Evolutionary conservation across 768 basidiomycete genomes (phyloP).

Genomic region (Lentinula boryana): DNA sequence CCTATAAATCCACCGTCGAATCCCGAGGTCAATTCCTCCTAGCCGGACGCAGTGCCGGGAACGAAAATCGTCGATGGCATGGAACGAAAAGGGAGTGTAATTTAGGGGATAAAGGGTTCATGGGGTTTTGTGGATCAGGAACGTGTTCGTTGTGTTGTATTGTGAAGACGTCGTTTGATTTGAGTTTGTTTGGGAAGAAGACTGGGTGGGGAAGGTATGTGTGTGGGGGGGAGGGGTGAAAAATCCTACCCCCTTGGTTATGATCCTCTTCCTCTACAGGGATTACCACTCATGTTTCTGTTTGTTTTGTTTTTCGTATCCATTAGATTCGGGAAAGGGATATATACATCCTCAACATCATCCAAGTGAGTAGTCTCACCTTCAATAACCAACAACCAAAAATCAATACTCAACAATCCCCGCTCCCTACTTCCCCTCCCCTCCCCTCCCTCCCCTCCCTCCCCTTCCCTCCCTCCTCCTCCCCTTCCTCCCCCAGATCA

Average conservation of each 20-base stretch:
- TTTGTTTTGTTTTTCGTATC: no score
- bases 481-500: no score
- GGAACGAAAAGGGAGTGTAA: constrained; percentile 63
- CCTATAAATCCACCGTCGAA: constrained; percentile 61
- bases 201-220: constrained; percentile 65
- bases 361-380: no score
- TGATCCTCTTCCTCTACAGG: no score
- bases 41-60: constrained; percentile 52
- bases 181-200: constrained; percentile 61
- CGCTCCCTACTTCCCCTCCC: no score
- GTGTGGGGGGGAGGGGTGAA: no score
- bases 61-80: constrained; percentile 74
- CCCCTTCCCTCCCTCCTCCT: no score
- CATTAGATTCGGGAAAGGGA: constrained; percentile 59
- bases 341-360: constrained; percentile 75
- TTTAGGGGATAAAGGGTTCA: constrained; percentile 56
- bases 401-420: no score
- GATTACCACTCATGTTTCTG: no score
- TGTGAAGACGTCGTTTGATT: constrained; percentile 56
- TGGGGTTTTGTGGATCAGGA: constrained; percentile 45
- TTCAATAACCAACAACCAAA: no score
- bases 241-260: no score
- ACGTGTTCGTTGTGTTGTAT: constrained; percentile 63
- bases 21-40: constrained; percentile 50
- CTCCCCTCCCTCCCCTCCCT: no score